Conservation (phyloP, 352 stramenopile species). For the Pythium rishiriense region DNA sequence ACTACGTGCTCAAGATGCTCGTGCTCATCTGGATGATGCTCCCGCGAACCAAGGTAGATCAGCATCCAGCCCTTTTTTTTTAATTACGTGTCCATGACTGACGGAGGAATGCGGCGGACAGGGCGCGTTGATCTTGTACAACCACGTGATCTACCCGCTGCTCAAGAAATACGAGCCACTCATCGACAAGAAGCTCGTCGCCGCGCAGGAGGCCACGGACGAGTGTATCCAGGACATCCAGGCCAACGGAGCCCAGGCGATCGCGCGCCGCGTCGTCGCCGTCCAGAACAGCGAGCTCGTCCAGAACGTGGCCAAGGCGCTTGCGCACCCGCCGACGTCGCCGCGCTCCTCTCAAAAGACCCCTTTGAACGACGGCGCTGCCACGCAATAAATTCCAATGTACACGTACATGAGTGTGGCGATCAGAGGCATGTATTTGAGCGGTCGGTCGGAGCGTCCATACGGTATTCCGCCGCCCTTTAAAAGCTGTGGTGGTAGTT, state of each 20-base stretch:
- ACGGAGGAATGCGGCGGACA: too few relatives aligned
- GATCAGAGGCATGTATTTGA: slow-evolving; percentile 6
- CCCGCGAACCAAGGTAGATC: slow-evolving; percentile 88
- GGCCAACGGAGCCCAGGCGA: slow-evolving; percentile 44
- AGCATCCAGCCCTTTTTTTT: slow-evolving; percentile 31
- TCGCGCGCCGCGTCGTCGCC: slow-evolving; percentile 45
- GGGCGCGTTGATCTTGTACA: slow-evolving; percentile 70
- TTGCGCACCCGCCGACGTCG: slow-evolving; percentile 23
- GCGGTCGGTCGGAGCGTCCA: too few relatives aligned
- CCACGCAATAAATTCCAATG: background rate
- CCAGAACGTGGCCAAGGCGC: slow-evolving; percentile 42
- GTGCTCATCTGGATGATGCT: slow-evolving; percentile 97
- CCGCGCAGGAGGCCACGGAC: slow-evolving; percentile 46
- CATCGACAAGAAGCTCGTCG: slow-evolving; percentile 63
- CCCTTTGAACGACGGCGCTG: too few relatives aligned
- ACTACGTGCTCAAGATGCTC: slow-evolving; percentile 94
- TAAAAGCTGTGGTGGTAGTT: slow-evolving; percentile 87
- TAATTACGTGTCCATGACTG: background rate
- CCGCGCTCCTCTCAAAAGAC: slow-evolving; percentile 2
- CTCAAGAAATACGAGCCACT: slow-evolving; percentile 73
- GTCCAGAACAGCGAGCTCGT: slow-evolving; percentile 61
- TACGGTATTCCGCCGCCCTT: too few relatives aligned
- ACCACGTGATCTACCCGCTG: slow-evolving; percentile 53
- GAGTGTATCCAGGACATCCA: slow-evolving; percentile 52
- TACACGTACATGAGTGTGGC: background rate